Percentiles rank a stretch among this genome's conserved stretches.
Evolutionary conservation across 2,329 filamentous ascomycete species (phyloP).

Genomic region (Leptographium lundbergii): DNA sequence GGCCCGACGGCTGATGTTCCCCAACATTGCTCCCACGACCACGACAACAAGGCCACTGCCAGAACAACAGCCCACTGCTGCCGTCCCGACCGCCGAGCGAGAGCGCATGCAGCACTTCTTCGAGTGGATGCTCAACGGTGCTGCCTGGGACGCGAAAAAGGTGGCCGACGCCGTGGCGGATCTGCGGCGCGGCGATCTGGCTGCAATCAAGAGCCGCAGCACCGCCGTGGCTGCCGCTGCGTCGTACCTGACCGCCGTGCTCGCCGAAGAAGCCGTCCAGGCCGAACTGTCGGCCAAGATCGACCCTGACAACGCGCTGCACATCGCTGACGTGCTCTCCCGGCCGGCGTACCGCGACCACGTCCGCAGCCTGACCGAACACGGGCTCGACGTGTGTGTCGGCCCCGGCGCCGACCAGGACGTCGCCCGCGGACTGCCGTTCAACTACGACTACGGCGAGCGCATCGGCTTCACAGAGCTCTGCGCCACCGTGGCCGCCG

Average conservation of each 20-base stretch:
- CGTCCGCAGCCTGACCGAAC: background rate
- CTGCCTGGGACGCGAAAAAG: slow-evolving; percentile 8
- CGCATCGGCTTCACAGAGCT: slow-evolving; percentile 19
- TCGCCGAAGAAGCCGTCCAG: background rate
- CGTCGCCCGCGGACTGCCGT: background rate
- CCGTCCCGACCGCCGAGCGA: slow-evolving; percentile 11
- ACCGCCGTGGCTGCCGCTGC: slow-evolving; percentile 6
- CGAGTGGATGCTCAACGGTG: slow-evolving; percentile 4
- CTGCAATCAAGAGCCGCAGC: slow-evolving; percentile 4
- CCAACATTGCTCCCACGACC: background rate
- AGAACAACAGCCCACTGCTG: too few species aligned
- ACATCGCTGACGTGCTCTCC: background rate
- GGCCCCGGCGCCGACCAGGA: slow-evolving; percentile 4
- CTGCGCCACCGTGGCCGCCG: slow-evolving; percentile 18
- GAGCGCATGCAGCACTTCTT: slow-evolving; percentile 6
- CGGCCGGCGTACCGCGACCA: background rate
- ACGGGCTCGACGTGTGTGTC: background rate
- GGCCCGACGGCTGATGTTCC: slow-evolving; percentile 8
- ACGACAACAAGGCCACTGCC: background rate
- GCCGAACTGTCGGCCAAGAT: background rate
- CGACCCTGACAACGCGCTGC: slow-evolving; percentile 4
- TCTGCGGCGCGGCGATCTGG: slow-evolving; percentile 1
- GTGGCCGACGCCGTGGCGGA: slow-evolving; percentile 2
- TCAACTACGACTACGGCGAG: slow-evolving; percentile 10
- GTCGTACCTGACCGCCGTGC: slow-evolving; percentile 2